Conservation (phyloP, 164 flowering plant genomes). For the Vitis cinerea region DNA sequence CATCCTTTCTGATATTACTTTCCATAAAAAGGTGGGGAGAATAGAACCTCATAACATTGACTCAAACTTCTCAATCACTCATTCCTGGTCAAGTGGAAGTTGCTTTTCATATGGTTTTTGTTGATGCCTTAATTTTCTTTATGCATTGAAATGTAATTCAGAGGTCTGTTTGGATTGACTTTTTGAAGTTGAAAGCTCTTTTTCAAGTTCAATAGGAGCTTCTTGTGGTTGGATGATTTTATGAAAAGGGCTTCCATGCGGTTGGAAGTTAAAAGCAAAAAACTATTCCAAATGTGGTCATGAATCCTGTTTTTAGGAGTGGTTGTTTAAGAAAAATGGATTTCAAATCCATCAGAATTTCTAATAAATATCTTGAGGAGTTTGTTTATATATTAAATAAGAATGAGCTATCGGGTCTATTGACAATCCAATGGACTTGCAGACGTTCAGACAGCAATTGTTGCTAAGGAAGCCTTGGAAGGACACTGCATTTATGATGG, state of each 20-base stretch:
- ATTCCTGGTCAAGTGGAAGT: neutral
- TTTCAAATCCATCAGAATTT: neutral
- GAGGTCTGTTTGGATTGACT: no score
- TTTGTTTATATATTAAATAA: neutral
- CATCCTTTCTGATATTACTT: no score
- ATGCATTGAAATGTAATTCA: neutral
- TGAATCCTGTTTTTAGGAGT: no score
- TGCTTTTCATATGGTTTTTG: neutral
- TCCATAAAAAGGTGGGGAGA: no score
- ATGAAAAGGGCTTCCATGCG: neutral
- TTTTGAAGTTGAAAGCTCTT: no score
- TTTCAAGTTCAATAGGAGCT: no score
- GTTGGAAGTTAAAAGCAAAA: neutral
- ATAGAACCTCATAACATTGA: no score
- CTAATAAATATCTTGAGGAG: neutral
- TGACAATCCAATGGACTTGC: conserved; percentile 19
- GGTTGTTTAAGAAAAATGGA: neutral
- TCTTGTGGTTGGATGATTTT: no score
- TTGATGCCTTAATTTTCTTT: neutral
- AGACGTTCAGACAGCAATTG: conserved; percentile 82
- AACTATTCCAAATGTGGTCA: no score
- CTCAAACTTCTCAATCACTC: neutral
- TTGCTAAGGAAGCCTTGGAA: conserved; percentile 87
- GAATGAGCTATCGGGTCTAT: neutral
- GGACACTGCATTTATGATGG: conserved; percentile 98